Evolutionary conservation across 305 asterid genomes (phyloP).

Genomic region (Fraxinus sp.): DNA sequence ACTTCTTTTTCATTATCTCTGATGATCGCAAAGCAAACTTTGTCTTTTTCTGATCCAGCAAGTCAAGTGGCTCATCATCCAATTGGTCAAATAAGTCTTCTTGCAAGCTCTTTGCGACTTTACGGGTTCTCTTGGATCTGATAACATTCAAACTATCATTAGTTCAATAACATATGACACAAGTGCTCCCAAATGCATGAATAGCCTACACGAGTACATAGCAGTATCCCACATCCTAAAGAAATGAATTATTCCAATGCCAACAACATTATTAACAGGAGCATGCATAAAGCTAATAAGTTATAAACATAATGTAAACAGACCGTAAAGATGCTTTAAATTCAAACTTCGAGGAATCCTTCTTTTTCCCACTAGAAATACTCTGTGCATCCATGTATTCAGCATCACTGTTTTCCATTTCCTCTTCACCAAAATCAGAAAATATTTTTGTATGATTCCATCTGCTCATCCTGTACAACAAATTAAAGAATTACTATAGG

Average conservation of each 20-base stretch:
- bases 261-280: not conserved
- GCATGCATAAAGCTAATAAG: not conserved
- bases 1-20: conserved; percentile 36
- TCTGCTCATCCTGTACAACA: conserved; percentile 64
- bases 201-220: not conserved
- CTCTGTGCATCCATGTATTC: conserved; percentile 44
- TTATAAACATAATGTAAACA: conserved; percentile 26
- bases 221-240: not conserved
- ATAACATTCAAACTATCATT: conserved; percentile 14
- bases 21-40: conserved; percentile 81
- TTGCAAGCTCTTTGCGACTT: conserved; percentile 65
- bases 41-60: conserved; percentile 70
- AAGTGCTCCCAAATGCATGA: not conserved
- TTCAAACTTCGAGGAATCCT: conserved; percentile 37
- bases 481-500: conserved; percentile 4
- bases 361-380: conserved; percentile 45
- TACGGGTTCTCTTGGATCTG: conserved; percentile 66
- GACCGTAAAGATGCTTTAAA: conserved; percentile 65
- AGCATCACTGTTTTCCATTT: conserved; percentile 51
- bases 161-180: not conserved
- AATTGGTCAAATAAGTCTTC: conserved; percentile 76
- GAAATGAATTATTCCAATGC: not conserved
- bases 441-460: conserved; percentile 92
- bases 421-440: conserved; percentile 76
- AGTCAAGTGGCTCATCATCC: conserved; percentile 89